A percentile compares a stretch with the other conserved stretches of the same genome.
These are phyloP conservation scores for Lolium perenne DNA, from an alignment of 176 grass and related monocot species.

Conservation along the genomic window DNA sequence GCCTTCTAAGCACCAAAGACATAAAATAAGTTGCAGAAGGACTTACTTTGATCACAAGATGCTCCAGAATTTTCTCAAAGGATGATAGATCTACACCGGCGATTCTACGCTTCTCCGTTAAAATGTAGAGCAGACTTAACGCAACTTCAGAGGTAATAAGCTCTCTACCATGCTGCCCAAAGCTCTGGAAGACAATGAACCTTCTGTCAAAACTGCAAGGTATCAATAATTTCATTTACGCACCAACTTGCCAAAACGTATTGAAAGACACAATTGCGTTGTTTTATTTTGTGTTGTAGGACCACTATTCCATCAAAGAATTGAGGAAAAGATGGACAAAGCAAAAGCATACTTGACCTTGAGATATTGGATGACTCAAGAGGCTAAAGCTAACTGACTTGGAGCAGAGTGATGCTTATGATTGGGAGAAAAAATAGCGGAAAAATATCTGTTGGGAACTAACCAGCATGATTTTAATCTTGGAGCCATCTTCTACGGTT, in stretches of 20 bases:
- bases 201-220: slow-evolving; percentile 86
- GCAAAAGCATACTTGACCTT: background rate
- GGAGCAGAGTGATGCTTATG: background rate
- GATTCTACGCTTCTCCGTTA: slow-evolving; percentile 73
- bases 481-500: slow-evolving; percentile 48
- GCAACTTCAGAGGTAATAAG: slow-evolving; percentile 98
- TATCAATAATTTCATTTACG: slow-evolving; percentile 55
- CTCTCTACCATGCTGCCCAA: slow-evolving; percentile 98
- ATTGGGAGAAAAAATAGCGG: background rate
- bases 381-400: background rate
- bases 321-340: background rate
- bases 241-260: background rate
- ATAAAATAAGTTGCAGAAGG: slow-evolving; percentile 19
- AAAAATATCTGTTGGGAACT: slow-evolving; percentile 42
- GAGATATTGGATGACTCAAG: background rate
- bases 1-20: background rate
- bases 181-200: slow-evolving; percentile 99
- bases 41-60: slow-evolving; percentile 88
- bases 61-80: slow-evolving; percentile 72
- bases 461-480: slow-evolving; percentile 88
- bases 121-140: slow-evolving; percentile 74
- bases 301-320: background rate
- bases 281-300: background rate
- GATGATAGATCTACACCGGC: slow-evolving; percentile 63
- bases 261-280: background rate